Percentiles rank a stretch among this genome's conserved stretches.
These are phyloP conservation scores for Vigna reflexopilosa DNA, from an alignment of 306 rosid genomes.

Conservation along the genomic window DNA sequence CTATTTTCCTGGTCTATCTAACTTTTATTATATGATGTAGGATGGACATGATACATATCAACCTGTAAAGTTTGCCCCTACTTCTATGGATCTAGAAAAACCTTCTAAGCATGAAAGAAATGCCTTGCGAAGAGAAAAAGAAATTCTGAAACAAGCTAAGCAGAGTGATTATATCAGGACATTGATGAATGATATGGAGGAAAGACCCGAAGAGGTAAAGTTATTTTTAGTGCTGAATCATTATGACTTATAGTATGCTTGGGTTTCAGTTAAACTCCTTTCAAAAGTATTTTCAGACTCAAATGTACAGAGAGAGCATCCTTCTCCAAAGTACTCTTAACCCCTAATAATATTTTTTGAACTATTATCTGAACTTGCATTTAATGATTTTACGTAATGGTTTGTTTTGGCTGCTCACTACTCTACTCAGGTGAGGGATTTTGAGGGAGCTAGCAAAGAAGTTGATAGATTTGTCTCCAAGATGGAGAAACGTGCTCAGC, in stretches of 20 bases:
- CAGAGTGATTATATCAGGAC: constrained; percentile 67
- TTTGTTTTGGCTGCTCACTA: constrained; percentile 39
- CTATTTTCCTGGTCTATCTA: constrained; percentile 8
- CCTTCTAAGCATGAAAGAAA: constrained; percentile 68
- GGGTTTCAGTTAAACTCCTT: no score
- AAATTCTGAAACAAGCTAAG: constrained; percentile 63
- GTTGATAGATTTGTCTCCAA: constrained; percentile 61
- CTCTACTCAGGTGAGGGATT: constrained; percentile 65
- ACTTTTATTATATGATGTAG: constrained; percentile 51
- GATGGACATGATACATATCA: constrained; percentile 59
- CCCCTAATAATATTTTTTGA: no score
- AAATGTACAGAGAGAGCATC: no score
- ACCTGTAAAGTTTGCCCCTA: constrained; percentile 74
- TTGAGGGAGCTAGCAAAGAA: constrained; percentile 71
- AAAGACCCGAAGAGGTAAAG: constrained; percentile 89
- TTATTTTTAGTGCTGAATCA: constrained; percentile 26
- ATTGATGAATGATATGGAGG: constrained; percentile 73
- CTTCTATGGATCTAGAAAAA: constrained; percentile 72
- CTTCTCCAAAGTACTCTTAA: no score
- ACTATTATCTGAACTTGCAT: no score
- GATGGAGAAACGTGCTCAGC: constrained; percentile 71
- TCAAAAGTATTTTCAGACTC: no score
- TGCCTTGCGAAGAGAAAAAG: constrained; percentile 72
- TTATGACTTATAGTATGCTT: not conserved
- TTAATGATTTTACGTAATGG: constrained; percentile 25